These are phyloP conservation scores for Vigna angularis DNA, from an alignment of 306 rosid genomes.

Conservation along the genomic window DNA sequence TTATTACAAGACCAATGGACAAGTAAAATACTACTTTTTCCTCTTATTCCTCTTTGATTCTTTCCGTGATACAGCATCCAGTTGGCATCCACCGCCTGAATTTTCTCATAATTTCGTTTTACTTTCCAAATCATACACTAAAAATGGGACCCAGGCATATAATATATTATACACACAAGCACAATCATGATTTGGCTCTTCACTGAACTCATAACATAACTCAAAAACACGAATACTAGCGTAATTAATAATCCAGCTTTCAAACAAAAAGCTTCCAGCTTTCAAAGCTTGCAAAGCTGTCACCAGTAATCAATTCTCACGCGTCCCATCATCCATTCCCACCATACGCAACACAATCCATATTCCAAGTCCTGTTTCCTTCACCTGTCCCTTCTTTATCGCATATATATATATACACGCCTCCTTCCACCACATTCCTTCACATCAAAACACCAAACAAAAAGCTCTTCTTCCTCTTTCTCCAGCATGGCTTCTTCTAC, in stretches of 20 bases:
- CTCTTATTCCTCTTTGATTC: conserved; percentile 45
- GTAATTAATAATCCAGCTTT: conserved; percentile 30
- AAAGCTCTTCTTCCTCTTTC: neutral
- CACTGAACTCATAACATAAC: conserved; percentile 34
- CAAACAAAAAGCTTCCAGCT: conserved; percentile 72
- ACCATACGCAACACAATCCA: conserved; percentile 32
- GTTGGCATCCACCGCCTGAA: conserved; percentile 71
- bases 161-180: neutral
- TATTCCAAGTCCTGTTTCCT: conserved; percentile 29
- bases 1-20: conserved; percentile 56
- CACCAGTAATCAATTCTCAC: conserved; percentile 64
- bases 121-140: conserved; percentile 29
- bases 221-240: neutral
- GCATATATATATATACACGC: conserved; percentile 48
- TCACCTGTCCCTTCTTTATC: neutral
- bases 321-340: conserved; percentile 52
- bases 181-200: neutral
- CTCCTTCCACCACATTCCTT: conserved; percentile 42
- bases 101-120: neutral
- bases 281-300: conserved; percentile 62
- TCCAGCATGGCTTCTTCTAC: conserved; percentile 54
- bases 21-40: conserved; percentile 12
- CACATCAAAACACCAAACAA: conserved; percentile 40
- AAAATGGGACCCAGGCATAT: conserved; percentile 1
- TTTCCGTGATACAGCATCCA: conserved; percentile 45